Percentiles rank a stretch among this genome's conserved stretches.
Evolutionary conservation across 2,329 filamentous ascomycete genomes (phyloP).

Genomic region (Apiospora kogelbergensis): DNA sequence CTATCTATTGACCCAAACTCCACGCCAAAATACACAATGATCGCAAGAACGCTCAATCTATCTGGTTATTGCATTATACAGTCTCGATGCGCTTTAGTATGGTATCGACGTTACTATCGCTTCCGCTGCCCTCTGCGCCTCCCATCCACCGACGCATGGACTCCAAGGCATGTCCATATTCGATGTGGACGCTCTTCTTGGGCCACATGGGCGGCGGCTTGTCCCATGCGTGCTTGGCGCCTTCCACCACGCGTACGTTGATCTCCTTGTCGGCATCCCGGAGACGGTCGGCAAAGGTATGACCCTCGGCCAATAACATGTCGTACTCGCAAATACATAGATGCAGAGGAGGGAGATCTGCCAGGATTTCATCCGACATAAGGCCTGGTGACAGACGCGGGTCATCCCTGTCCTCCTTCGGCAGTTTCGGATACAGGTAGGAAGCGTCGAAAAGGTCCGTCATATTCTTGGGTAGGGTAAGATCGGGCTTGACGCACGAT

Average conservation of each 20-base stretch:
- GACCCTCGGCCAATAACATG: constrained; percentile 31
- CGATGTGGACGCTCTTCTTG: constrained; percentile 44
- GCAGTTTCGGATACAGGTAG: constrained; percentile 54
- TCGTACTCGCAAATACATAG: constrained; percentile 30
- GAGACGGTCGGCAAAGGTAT: constrained; percentile 22
- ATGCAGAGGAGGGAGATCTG: constrained; percentile 24
- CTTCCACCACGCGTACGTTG: constrained; percentile 43
- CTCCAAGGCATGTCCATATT: constrained; percentile 45
- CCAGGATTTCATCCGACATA: constrained; percentile 26
- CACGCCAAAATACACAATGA: background rate
- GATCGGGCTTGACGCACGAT: constrained; percentile 53
- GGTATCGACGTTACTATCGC: background rate
- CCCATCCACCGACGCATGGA: constrained; percentile 39
- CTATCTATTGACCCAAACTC: background rate
- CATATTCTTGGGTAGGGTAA: constrained; percentile 55
- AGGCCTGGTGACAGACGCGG: constrained; percentile 52
- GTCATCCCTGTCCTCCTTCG: constrained; percentile 43
- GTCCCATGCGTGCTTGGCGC: constrained; percentile 50
- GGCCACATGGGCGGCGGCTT: constrained; percentile 44
- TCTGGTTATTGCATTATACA: constrained; percentile 1
- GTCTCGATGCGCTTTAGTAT: constrained; percentile 1
- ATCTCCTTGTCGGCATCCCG: constrained; percentile 28
- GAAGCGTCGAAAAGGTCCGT: constrained; percentile 63
- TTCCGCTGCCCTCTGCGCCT: background rate
- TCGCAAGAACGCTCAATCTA: background rate